Percentiles rank a stretch among this genome's conserved stretches.
Conservation (phyloP, 257 asterid genomes). For the Datura wrightii region DNA sequence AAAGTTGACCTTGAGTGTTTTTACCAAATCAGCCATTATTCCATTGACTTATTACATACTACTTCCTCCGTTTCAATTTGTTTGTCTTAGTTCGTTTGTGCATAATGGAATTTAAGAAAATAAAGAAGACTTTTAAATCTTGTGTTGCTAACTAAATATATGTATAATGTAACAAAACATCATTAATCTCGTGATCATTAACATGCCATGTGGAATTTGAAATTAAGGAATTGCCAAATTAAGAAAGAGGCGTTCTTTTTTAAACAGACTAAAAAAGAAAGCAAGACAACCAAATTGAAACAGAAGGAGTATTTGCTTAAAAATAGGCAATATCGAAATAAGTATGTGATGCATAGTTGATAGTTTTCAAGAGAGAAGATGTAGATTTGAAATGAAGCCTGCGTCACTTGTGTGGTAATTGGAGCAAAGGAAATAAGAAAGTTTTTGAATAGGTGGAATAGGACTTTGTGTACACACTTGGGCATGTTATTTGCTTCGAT, state of each 20-base stretch:
- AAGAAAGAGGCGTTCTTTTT: not conserved
- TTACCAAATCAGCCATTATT: not conserved
- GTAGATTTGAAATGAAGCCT: not conserved
- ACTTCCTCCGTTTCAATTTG: not conserved
- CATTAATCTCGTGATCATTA: not conserved
- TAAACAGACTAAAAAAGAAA: no score
- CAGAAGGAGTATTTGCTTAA: not conserved
- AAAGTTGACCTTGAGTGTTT: not conserved
- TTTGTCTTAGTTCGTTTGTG: no score
- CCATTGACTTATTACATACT: not conserved
- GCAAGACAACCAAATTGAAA: no score
- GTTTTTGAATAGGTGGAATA: not conserved
- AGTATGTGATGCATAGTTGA: constrained; percentile 5
- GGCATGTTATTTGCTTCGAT: not conserved
- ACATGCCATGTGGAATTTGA: not conserved
- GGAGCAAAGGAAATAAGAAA: not conserved
- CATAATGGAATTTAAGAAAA: no score
- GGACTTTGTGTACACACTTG: not conserved
- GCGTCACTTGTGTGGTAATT: not conserved
- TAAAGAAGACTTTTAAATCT: no score
- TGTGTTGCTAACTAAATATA: no score
- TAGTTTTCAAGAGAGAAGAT: not conserved
- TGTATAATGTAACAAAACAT: not conserved
- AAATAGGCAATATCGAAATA: not conserved
- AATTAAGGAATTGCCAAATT: not conserved